These are phyloP conservation scores for Polyplosphaeria fusca DNA, from an alignment of 495 filamentous ascomycete species.

Conservation along the genomic window DNA sequence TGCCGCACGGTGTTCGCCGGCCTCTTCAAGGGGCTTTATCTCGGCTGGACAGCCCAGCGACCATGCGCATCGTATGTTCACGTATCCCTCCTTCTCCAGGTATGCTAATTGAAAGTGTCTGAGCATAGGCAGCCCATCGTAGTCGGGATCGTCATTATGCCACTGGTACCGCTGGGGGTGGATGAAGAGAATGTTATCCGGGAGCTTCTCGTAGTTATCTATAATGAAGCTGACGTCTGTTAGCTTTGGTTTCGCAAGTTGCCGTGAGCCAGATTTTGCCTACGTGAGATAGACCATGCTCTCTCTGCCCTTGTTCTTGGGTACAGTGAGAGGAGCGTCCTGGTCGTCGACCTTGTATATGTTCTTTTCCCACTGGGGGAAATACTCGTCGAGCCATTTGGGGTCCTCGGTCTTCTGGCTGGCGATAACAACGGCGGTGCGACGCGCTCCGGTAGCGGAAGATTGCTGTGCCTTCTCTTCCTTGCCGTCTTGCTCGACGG, in stretches of 20 bases:
- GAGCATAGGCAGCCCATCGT: constrained; percentile 45
- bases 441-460: background rate
- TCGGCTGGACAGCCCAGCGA: constrained; percentile 59
- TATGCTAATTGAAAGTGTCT: constrained; percentile 54
- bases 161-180: constrained; percentile 33
- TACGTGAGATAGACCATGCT: constrained; percentile 35
- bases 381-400: constrained; percentile 32
- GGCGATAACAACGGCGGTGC: constrained; percentile 31
- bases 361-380: constrained; percentile 31
- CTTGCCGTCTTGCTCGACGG: background rate
- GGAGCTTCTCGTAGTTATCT: constrained; percentile 34
- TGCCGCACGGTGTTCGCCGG: constrained; percentile 36
- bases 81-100: constrained; percentile 56
- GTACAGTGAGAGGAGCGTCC: constrained; percentile 20
- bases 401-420: constrained; percentile 26
- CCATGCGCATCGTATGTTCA: constrained; percentile 66
- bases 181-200: constrained; percentile 31
- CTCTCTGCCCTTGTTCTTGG: constrained; percentile 34
- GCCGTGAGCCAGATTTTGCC: background rate
- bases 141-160: constrained; percentile 37
- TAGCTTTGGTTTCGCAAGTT: background rate
- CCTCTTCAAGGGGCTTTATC: constrained; percentile 51
- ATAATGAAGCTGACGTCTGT: constrained; percentile 26
- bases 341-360: constrained; percentile 33
- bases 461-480: background rate